Conservation (phyloP, 768 basidiomycete species). For the Filobasidium floriforme region DNA sequence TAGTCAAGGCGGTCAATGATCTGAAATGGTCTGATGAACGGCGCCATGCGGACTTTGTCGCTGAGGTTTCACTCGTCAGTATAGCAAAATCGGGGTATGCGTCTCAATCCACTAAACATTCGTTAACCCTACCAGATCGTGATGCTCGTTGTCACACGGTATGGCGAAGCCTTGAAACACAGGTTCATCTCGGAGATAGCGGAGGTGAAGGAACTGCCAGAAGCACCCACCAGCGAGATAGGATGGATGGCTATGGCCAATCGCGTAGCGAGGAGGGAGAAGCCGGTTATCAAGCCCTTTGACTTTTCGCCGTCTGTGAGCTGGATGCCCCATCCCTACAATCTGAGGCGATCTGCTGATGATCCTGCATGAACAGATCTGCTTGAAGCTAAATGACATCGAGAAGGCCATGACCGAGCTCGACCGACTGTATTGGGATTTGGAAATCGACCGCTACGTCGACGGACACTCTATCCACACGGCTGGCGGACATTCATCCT, state of each 20-base stretch:
- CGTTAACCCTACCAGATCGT: conserved; percentile 57
- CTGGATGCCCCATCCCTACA: background rate
- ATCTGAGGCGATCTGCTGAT: conserved; percentile 3
- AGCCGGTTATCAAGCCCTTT: conserved; percentile 90
- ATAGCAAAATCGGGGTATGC: background rate
- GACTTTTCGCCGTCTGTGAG: conserved; percentile 68
- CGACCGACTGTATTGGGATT: conserved; percentile 87
- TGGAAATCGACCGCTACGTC: conserved; percentile 67
- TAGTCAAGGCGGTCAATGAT: conserved; percentile 77
- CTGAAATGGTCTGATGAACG: conserved; percentile 87
- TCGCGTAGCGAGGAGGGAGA: conserved; percentile 49
- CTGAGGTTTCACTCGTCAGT: conserved; percentile 72
- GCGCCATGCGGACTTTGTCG: conserved; percentile 82
- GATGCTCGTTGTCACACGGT: conserved; percentile 83
- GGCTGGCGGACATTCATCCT: conserved; percentile 69
- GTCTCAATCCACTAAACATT: conserved; percentile 1
- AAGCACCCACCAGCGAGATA: conserved; percentile 29
- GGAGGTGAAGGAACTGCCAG: conserved; percentile 18
- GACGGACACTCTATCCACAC: conserved; percentile 10
- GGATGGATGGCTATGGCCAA: conserved; percentile 51
- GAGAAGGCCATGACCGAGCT: conserved; percentile 82
- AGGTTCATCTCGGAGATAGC: conserved; percentile 57
- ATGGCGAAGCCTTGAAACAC: conserved; percentile 76
- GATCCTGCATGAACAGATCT: conserved; percentile 53
- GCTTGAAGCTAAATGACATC: conserved; percentile 95